Percentiles rank a stretch among this genome's conserved stretches.
Evolutionary conservation across 2,329 filamentous ascomycete genomes (phyloP).

Genomic region (Endoconidiophora laricicola): DNA sequence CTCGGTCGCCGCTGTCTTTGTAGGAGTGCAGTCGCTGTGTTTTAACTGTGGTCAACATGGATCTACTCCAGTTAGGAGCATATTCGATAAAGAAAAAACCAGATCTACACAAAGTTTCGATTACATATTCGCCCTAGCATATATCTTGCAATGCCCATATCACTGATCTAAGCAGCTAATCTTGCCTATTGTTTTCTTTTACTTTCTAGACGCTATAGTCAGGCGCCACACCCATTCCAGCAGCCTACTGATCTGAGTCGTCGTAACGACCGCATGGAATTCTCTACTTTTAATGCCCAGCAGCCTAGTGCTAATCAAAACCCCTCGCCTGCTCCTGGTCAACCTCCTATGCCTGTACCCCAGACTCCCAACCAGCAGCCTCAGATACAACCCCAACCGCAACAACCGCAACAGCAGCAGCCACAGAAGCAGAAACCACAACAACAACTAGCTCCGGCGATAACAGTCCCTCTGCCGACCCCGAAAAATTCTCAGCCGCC

Average conservation of each 20-base stretch:
- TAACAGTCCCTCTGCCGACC: slow-evolving; percentile 19
- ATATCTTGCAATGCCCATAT: no score
- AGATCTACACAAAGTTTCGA: background rate
- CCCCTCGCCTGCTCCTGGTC: slow-evolving; percentile 20
- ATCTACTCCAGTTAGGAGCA: no score
- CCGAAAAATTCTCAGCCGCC: slow-evolving; percentile 23
- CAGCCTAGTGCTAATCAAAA: slow-evolving; percentile 20
- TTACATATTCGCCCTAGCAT: background rate
- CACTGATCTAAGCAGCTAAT: background rate
- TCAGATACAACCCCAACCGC: slow-evolving; percentile 17
- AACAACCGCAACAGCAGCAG: slow-evolving; percentile 17
- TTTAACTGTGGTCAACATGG: background rate
- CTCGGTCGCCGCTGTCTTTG: no score
- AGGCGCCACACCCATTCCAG: slow-evolving; percentile 29
- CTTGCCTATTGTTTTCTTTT: background rate
- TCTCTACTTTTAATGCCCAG: slow-evolving; percentile 22
- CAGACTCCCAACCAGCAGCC: slow-evolving; percentile 21
- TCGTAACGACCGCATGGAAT: slow-evolving; percentile 28
- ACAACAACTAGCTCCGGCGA: slow-evolving; percentile 18
- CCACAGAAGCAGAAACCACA: slow-evolving; percentile 21
- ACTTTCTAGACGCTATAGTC: slow-evolving; percentile 5
- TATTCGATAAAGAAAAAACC: no score
- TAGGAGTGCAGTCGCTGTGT: background rate
- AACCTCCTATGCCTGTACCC: slow-evolving; percentile 29
- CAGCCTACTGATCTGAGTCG: slow-evolving; percentile 28